These are phyloP conservation scores for Clavispora carvajalis DNA, from an alignment of 805 yeast species.

Conservation along the genomic window DNA sequence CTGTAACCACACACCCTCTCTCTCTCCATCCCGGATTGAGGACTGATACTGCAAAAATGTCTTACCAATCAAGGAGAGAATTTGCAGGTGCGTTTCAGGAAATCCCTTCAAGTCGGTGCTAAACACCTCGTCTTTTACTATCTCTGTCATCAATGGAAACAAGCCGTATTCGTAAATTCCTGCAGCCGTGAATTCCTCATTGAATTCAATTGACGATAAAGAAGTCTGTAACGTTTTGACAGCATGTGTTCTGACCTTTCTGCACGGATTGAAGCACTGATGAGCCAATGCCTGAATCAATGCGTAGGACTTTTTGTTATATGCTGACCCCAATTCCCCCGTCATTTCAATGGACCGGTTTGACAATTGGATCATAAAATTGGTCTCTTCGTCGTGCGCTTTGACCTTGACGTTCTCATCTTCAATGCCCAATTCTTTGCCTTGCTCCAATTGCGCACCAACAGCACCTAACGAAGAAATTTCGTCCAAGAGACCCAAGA, in stretches of 20 bases:
- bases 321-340: slow-evolving; percentile 38
- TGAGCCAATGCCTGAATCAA: slow-evolving; percentile 79
- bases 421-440: slow-evolving; percentile 42
- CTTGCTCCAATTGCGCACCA: slow-evolving; percentile 70
- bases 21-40: slow-evolving; percentile 19
- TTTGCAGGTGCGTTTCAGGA: slow-evolving; percentile 60
- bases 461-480: slow-evolving; percentile 76
- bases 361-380: slow-evolving; percentile 46
- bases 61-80: slow-evolving; percentile 63
- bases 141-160: slow-evolving; percentile 64
- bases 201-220: slow-evolving; percentile 37
- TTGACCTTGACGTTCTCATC: slow-evolving; percentile 40
- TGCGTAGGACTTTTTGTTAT: slow-evolving; percentile 45
- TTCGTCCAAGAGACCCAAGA: slow-evolving; percentile 71
- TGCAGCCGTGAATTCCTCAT: slow-evolving; percentile 39
- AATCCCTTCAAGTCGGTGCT: slow-evolving; percentile 59
- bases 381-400: slow-evolving; percentile 9
- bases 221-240: slow-evolving; percentile 53
- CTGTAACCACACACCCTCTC: slow-evolving; percentile 29
- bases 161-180: slow-evolving; percentile 69
- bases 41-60: slow-evolving; percentile 33
- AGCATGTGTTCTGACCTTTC: slow-evolving; percentile 67
- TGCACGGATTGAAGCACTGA: slow-evolving; percentile 85
- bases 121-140: slow-evolving; percentile 57
- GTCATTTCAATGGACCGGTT: slow-evolving; percentile 61